Conservation (phyloP, 2,329 filamentous ascomycete species). For the Alternaria hordeiaustralica region DNA sequence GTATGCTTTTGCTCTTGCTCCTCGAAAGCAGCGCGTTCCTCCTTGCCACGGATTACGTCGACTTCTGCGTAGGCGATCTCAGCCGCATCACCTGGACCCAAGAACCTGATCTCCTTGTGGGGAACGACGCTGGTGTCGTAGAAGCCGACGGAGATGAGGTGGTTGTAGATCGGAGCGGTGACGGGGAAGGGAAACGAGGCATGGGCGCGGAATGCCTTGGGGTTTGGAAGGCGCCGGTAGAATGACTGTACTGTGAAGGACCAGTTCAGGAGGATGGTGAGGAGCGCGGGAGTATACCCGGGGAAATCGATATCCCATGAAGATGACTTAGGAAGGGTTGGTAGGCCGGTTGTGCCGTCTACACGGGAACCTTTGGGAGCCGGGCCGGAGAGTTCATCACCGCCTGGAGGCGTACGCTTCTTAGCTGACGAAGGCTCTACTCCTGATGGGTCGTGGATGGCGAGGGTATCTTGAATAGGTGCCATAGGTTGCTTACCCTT, state of each 20-base stretch:
- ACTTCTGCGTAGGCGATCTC: constrained; percentile 29
- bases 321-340: constrained; percentile 5
- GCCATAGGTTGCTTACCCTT: not conserved
- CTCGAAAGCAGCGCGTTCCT: not conserved
- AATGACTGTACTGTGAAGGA: constrained; percentile 20
- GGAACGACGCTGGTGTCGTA: constrained; percentile 25
- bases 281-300: constrained; percentile 22
- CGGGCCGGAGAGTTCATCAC: not conserved
- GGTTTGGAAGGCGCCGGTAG: constrained; percentile 10
- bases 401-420: constrained; percentile 11
- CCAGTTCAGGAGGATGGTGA: constrained; percentile 28
- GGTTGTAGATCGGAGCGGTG: constrained; percentile 13
- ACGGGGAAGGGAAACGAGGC: constrained; percentile 23
- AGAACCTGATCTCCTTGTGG: constrained; percentile 24
- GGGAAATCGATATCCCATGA: constrained; percentile 18
- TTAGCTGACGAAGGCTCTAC: not conserved
- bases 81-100: constrained; percentile 25
- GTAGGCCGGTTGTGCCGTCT: constrained; percentile 10
- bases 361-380: constrained; percentile 1
- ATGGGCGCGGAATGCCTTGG: constrained; percentile 19
- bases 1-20: not conserved
- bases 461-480: not conserved
- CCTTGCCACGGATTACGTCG: constrained; percentile 22
- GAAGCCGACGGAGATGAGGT: constrained; percentile 26
- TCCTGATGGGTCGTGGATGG: constrained; percentile 10